These are phyloP conservation scores for Blastobotrys illinoisensis DNA, from an alignment of 1,139 yeast species.

Conservation along the genomic window DNA sequence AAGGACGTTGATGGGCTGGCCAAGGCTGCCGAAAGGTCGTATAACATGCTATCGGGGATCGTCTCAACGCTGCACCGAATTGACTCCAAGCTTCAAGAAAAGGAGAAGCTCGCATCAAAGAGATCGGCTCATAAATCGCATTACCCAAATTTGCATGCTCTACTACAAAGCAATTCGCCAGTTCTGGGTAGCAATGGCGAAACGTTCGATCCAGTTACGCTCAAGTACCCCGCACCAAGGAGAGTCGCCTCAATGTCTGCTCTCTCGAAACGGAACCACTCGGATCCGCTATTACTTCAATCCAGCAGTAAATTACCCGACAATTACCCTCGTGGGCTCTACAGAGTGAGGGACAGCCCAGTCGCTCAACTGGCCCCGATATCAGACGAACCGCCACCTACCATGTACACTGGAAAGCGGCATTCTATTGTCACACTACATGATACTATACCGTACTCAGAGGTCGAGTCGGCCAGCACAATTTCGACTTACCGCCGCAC, in stretches of 20 bases:
- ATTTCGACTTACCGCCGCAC: background rate
- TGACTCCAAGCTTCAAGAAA: slow-evolving; percentile 23
- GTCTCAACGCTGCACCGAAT: slow-evolving; percentile 19
- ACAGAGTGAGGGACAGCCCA: background rate
- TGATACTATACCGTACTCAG: background rate
- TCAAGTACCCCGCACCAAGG: slow-evolving; percentile 9
- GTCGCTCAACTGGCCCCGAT: background rate
- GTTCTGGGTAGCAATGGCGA: background rate
- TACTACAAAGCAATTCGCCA: slow-evolving; percentile 14
- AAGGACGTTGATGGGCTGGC: slow-evolving; percentile 15
- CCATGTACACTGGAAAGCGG: background rate
- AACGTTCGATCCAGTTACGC: background rate
- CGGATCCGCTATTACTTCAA: background rate
- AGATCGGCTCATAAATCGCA: slow-evolving; percentile 26
- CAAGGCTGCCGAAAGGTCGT: slow-evolving; percentile 16
- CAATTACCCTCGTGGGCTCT: background rate
- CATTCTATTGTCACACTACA: background rate
- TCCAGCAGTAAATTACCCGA: background rate
- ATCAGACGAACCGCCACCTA: background rate
- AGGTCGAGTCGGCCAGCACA: background rate
- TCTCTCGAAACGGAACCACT: background rate
- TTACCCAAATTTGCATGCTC: slow-evolving; percentile 27
- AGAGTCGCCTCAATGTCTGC: slow-evolving; percentile 11
- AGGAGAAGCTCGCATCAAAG: slow-evolving; percentile 21
- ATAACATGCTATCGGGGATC: slow-evolving; percentile 15